These are phyloP conservation scores for Plasmodium vivax DNA, from an alignment of 169 alveolate species.

Conservation along the genomic window DNA sequence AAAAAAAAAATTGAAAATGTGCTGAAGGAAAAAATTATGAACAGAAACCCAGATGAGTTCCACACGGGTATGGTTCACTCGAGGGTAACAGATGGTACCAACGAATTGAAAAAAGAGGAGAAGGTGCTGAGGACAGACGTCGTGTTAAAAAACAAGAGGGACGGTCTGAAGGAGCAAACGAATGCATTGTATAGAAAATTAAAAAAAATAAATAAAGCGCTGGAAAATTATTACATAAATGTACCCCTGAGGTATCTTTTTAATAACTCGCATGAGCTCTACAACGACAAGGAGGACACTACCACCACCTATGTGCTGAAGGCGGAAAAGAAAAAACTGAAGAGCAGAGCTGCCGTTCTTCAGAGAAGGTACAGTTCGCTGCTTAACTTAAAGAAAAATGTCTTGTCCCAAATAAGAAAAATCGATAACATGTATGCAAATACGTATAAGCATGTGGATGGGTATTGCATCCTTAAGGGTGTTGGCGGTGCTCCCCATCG, in stretches of 20 bases:
- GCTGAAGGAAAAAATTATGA: constrained; percentile 57
- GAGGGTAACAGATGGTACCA: constrained; percentile 5
- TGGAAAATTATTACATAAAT: constrained; percentile 20
- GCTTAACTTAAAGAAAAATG: constrained; percentile 18
- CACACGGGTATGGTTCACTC: constrained; percentile 72
- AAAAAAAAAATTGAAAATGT: constrained; percentile 68
- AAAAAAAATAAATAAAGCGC: constrained; percentile 36
- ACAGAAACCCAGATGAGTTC: constrained; percentile 60
- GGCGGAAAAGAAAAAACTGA: constrained; percentile 57
- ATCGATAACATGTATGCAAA: constrained; percentile 23
- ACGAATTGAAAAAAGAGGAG: constrained; percentile 30
- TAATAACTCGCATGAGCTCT: constrained; percentile 59
- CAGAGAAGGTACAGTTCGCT: constrained; percentile 16
- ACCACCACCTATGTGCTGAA: background rate
- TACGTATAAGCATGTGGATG: constrained; percentile 46
- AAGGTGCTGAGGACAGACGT: background rate
- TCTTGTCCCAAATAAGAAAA: constrained; percentile 9
- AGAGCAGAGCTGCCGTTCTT: constrained; percentile 15
- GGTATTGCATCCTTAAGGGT: constrained; percentile 6
- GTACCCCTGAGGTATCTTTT: constrained; percentile 48
- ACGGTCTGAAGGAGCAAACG: constrained; percentile 1
- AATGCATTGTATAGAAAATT: constrained; percentile 10
- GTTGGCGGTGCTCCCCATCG: constrained; percentile 20
- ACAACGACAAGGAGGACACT: constrained; percentile 35
- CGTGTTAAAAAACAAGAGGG: constrained; percentile 24